These are phyloP conservation scores for Paramecium biaurelia DNA, from an alignment of 73 alveolate genomes.

Conservation along the genomic window DNA sequence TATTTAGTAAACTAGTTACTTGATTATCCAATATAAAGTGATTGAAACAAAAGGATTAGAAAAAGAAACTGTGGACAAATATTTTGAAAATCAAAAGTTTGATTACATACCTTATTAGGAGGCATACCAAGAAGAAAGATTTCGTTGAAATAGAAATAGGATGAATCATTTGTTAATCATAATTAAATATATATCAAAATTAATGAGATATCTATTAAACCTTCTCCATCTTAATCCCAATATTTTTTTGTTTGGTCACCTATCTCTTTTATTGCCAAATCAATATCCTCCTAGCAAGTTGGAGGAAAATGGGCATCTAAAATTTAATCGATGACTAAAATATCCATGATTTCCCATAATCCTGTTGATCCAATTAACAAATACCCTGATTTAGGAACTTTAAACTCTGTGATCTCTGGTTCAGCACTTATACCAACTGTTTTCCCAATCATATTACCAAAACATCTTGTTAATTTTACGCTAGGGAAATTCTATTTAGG, in stretches of 20 bases:
- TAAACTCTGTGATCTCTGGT: background rate
- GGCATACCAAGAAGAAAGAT: conserved; percentile 14
- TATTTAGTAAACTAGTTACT: background rate
- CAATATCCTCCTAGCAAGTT: conserved; percentile 25
- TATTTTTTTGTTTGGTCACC: background rate
- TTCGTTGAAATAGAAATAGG: conserved; percentile 12
- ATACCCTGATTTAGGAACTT: conserved; percentile 3
- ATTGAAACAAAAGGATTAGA: background rate
- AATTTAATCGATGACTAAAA: background rate
- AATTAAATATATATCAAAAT: background rate
- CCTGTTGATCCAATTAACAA: background rate
- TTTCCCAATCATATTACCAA: background rate
- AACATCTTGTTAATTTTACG: background rate
- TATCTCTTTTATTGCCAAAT: background rate
- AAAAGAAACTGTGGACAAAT: background rate
- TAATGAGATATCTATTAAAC: background rate
- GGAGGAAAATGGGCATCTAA: conserved; percentile 35
- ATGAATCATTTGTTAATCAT: background rate
- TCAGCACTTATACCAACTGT: background rate
- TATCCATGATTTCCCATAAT: background rate
- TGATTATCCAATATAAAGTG: background rate
- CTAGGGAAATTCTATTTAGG: background rate
- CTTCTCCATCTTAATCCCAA: conserved; percentile 20
- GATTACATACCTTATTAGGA: conserved; percentile 30
- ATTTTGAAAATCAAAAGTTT: background rate